Evolutionary conservation across 345 rosid genomes (phyloP).

Genomic region (Eucalyptus coolabah): DNA sequence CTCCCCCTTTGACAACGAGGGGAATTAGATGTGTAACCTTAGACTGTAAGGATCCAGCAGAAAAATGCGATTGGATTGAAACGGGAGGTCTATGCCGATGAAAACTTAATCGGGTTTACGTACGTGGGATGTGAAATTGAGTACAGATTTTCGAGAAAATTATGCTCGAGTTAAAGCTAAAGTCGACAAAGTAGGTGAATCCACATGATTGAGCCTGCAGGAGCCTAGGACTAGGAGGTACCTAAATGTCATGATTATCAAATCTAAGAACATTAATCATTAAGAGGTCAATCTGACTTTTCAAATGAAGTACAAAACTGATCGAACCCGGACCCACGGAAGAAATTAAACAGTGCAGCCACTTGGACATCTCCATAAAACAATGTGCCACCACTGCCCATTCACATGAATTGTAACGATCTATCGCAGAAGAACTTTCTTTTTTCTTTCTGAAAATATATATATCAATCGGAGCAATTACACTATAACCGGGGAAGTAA

Average conservation of each 20-base stretch:
- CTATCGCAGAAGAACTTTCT: background rate
- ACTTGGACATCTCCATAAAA: background rate
- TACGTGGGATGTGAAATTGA: background rate
- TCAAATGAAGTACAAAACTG: background rate
- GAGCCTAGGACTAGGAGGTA: background rate
- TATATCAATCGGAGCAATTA: background rate
- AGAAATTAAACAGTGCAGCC: background rate
- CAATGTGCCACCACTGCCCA: background rate
- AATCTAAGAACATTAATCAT: background rate
- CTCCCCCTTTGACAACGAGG: background rate
- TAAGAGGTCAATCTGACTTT: background rate
- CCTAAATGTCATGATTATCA: background rate
- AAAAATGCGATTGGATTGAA: background rate
- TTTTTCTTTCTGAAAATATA: background rate
- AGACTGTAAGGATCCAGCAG: background rate
- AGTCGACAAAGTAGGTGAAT: background rate
- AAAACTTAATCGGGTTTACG: background rate
- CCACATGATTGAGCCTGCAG: background rate
- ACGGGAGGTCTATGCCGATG: background rate
- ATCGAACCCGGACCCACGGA: background rate
- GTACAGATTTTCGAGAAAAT: background rate
- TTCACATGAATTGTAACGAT: background rate
- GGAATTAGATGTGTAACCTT: background rate
- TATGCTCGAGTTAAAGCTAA: background rate
- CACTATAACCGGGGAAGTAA: too few relatives aligned